These are phyloP conservation scores for Erodium texanum DNA, from an alignment of 441 rosid species.

Conservation along the genomic window DNA sequence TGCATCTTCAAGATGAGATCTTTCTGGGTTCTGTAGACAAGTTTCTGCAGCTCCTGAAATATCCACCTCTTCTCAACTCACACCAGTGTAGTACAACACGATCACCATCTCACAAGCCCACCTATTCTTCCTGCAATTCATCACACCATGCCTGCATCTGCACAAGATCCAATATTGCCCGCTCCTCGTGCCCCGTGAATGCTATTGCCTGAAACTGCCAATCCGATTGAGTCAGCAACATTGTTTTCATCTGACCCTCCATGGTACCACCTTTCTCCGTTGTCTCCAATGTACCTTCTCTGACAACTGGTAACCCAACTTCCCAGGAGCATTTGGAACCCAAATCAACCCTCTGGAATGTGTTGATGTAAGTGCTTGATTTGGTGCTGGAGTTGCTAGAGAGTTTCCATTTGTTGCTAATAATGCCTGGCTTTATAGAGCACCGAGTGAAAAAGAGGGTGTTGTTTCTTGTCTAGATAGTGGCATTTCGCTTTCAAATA, in stretches of 20 bases:
- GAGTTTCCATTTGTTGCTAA: conserved; percentile 18
- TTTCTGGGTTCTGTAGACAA: too few species aligned
- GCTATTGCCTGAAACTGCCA: conserved; percentile 26
- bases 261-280: conserved; percentile 33
- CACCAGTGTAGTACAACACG: conserved; percentile 25
- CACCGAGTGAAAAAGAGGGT: conserved; percentile 10
- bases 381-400: conserved; percentile 13
- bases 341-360: conserved; percentile 19
- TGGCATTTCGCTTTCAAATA: too few species aligned
- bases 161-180: not conserved
- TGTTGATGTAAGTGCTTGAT: conserved; percentile 13
- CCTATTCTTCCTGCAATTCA: conserved; percentile 23
- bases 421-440: conserved; percentile 21
- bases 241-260: conserved; percentile 12
- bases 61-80: conserved; percentile 18
- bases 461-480: not conserved
- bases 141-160: conserved; percentile 22
- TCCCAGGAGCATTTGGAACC: conserved; percentile 24
- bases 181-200: conserved; percentile 25
- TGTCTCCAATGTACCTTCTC: conserved; percentile 27
- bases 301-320: conserved; percentile 27
- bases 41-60: too few species aligned
- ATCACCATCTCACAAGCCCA: conserved; percentile 25
- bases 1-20: too few species aligned
- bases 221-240: conserved; percentile 17